phyloP scores from a whole-genome alignment of 768 basidiomycete species.

The Termitomyces bulborhizus region DNA sequence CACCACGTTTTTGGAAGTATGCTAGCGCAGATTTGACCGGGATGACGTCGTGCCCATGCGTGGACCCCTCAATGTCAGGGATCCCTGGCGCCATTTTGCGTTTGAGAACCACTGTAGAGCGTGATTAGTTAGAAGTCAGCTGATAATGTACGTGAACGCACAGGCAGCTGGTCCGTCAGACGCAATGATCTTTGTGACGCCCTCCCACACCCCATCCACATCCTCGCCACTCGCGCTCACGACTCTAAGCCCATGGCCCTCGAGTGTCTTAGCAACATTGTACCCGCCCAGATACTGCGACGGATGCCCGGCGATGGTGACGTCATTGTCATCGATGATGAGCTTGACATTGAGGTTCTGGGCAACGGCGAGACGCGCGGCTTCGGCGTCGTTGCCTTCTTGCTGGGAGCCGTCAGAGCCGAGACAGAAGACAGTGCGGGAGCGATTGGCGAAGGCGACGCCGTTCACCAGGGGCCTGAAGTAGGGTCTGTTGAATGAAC shows the following conservation, averaged over 20 bases:
- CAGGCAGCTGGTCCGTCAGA: conserved; percentile 76
- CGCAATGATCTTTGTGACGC: conserved; percentile 45
- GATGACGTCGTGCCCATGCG: conserved; percentile 83
- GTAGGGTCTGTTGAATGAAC: background rate
- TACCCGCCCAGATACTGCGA: conserved; percentile 82
- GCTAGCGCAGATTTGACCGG: conserved; percentile 75
- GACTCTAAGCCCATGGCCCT: conserved; percentile 80
- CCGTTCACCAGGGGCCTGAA: conserved; percentile 74
- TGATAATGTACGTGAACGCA: conserved; percentile 21
- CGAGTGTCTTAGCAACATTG: conserved; percentile 61
- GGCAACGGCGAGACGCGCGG: conserved; percentile 81
- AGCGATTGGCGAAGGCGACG: conserved; percentile 71
- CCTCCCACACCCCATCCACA: conserved; percentile 71
- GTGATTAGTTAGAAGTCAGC: background rate
- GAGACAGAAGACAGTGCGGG: conserved; percentile 74
- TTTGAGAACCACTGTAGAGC: conserved; percentile 54
- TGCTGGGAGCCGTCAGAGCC: conserved; percentile 91
- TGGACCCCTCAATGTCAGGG: conserved; percentile 69
- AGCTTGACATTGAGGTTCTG: conserved; percentile 80
- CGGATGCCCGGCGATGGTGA: conserved; percentile 89
- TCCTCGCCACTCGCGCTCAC: conserved; percentile 72
- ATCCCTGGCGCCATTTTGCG: conserved; percentile 65
- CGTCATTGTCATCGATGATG: conserved; percentile 86
- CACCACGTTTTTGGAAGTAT: conserved; percentile 60
- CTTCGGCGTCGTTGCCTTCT: conserved; percentile 89